These are phyloP conservation scores for Protomyces arabidopsidicola DNA, from an alignment of 1,139 yeast species.

Conservation along the genomic window DNA sequence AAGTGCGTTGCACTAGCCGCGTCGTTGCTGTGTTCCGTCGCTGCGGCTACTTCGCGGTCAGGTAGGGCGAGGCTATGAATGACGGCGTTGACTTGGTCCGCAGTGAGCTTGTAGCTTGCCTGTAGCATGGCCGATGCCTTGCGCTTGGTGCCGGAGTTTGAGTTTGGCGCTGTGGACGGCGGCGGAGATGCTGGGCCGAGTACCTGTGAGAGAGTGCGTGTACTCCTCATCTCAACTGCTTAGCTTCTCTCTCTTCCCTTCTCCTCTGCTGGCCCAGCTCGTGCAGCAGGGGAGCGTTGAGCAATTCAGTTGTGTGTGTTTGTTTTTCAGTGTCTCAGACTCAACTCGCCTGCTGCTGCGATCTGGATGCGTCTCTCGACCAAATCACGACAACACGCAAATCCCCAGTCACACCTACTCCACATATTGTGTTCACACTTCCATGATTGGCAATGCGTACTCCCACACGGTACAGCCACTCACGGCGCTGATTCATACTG, in stretches of 20 bases:
- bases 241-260: no score
- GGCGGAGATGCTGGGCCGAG: not conserved
- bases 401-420: not conserved
- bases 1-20: conserved; percentile 52
- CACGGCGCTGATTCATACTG: not conserved
- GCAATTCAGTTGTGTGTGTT: no score
- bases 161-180: not conserved
- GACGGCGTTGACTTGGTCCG: conserved; percentile 38
- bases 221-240: not conserved
- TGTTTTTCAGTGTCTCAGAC: no score
- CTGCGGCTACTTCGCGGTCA: conserved; percentile 42
- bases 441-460: not conserved
- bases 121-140: not conserved
- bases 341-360: no score
- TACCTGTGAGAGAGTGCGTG: not conserved
- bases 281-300: no score
- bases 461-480: not conserved
- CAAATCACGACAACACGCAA: not conserved
- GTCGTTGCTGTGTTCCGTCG: conserved; percentile 57
- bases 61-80: conserved; percentile 35
- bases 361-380: no score
- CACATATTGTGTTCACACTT: no score
- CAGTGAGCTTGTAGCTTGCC: not conserved
- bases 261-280: no score
- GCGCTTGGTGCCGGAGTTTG: not conserved